Evolutionary conservation across 495 filamentous ascomycete genomes (phyloP).

Genomic region (Hapsidospora chrysogenum): DNA sequence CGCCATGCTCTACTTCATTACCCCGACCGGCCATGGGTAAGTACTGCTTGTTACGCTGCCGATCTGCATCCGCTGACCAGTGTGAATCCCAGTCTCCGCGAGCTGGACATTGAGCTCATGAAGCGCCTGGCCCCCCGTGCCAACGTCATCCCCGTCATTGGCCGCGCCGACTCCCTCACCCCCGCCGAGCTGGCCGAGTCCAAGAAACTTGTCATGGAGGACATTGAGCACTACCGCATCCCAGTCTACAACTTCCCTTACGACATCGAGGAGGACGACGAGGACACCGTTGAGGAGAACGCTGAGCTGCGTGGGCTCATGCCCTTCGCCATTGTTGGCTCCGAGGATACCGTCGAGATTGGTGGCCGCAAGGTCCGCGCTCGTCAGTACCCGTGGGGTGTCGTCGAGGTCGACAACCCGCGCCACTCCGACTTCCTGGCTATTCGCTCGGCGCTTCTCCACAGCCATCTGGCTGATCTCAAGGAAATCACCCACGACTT

Average conservation of each 20-base stretch:
- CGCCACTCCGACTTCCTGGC: conserved; percentile 97
- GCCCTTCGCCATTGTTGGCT: conserved; percentile 97
- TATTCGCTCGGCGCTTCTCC: conserved; percentile 86
- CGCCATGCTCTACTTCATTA: conserved; percentile 97
- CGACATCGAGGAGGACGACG: conserved; percentile 98
- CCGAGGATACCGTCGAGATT: conserved; percentile 88
- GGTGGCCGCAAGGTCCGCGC: conserved; percentile 81
- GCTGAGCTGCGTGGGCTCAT: conserved; percentile 91
- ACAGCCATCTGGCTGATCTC: conserved; percentile 91
- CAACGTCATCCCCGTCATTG: conserved; percentile 97
- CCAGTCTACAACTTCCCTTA: conserved; percentile 99
- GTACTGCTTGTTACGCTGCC: conserved; percentile 5
- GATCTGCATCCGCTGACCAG: conserved; percentile 8
- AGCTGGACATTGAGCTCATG: conserved; percentile 98
- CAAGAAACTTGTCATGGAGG: conserved; percentile 99
- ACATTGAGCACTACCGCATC: conserved; percentile 99
- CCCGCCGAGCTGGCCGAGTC: conserved; percentile 94
- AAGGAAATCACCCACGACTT: conserved; percentile 99
- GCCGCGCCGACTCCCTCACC: conserved; percentile 93
- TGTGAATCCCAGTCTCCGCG: conserved; percentile 60
- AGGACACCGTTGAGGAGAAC: conserved; percentile 98
- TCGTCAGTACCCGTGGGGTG: conserved; percentile 96
- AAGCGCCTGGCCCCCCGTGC: conserved; percentile 95
- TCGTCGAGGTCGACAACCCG: conserved; percentile 97
- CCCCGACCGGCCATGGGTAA: conserved; percentile 90